Base-by-base conservation (phyloP, 1,139 yeast genomes). In the Yamadazyma buinensis region DNA sequence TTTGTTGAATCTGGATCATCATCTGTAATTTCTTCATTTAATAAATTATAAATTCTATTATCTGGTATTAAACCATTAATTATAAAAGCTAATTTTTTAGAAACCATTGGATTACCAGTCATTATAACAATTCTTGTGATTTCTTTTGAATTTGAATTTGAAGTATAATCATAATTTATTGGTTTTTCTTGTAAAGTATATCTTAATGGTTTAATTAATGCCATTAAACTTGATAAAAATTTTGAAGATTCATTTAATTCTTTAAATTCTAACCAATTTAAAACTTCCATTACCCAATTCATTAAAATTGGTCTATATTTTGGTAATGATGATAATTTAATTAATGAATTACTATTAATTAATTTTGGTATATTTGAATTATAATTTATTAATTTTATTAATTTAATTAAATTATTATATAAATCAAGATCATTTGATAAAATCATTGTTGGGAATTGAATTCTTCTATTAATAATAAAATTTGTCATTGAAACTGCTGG, bases 41-140 rank as follows among this genome's bases (percentile, higher is more conserved):
- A 28, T 23, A 43, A 30, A n/a, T 37, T 21, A 27, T 22, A 38
- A n/a, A 44, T 36, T 21, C 44, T 40, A 23, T 39, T 38, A 41
- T 54, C 54, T 1, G 73, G 68, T 7, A 73, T 53, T 24, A 77
- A 44, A 0, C 77, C 83, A 37, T 76, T 67, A 12, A 78, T 44
- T 8, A 78, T 72, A 39, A 76, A 77, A 0, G 77, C 57, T 37
- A 78, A 55, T 48, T 76, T 77, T 45, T 77, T 78, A 1, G 84
- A 82, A 8, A 77, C 80, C 20, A 72, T 72, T 15, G 80, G 77
- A 45, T 77, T 78, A 6, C 79, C 75, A 0, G 84, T 77, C 73
- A 76, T 67, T 5, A 77, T 61, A 3, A 77, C 78, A 0, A 77
- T 61, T 35, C 83, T 60, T 4, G 75, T 61, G 3, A 66, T 50